Evolutionary conservation across 2,329 filamentous ascomycete genomes (phyloP).

Genomic region (Rhynchosporium graminicola): DNA sequence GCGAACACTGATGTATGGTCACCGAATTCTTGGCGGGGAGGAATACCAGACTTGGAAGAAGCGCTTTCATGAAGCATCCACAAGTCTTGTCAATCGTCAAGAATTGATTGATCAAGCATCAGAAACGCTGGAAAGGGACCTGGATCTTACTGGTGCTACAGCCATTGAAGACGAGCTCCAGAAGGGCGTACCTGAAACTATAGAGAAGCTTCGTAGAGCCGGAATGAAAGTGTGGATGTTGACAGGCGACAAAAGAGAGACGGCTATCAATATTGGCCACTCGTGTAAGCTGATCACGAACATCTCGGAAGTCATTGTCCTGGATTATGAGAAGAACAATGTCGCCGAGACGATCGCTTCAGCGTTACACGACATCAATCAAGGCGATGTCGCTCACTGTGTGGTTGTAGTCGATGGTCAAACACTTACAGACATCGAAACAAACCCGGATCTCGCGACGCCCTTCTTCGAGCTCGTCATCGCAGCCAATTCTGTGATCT

Average conservation of each 20-base stretch:
- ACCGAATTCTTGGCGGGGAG: conserved; percentile 72
- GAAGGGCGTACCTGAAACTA: conserved; percentile 84
- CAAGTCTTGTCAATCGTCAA: conserved; percentile 78
- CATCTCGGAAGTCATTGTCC: conserved; percentile 75
- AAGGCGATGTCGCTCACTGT: conserved; percentile 56
- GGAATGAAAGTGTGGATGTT: conserved; percentile 95
- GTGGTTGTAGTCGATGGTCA: conserved; percentile 83
- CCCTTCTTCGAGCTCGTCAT: conserved; percentile 78
- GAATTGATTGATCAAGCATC: conserved; percentile 76
- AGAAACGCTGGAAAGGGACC: conserved; percentile 75
- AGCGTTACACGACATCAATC: conserved; percentile 25
- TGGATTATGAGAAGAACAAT: conserved; percentile 55
- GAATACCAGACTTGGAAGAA: conserved; percentile 78
- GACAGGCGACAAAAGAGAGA: conserved; percentile 90
- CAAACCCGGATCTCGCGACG: conserved; percentile 54
- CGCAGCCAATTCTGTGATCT: conserved; percentile 82
- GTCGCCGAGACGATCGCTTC: conserved; percentile 14
- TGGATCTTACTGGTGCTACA: conserved; percentile 85
- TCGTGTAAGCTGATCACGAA: conserved; percentile 74
- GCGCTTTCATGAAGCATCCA: conserved; percentile 76
- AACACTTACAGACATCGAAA: conserved; percentile 71
- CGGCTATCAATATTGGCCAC: conserved; percentile 88
- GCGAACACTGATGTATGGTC: conserved; percentile 80
- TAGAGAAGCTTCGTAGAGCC: conserved; percentile 82
- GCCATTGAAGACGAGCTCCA: conserved; percentile 95